phyloP scores from a whole-genome alignment of 1,139 yeast species.

The Taphrina communis region DNA sequence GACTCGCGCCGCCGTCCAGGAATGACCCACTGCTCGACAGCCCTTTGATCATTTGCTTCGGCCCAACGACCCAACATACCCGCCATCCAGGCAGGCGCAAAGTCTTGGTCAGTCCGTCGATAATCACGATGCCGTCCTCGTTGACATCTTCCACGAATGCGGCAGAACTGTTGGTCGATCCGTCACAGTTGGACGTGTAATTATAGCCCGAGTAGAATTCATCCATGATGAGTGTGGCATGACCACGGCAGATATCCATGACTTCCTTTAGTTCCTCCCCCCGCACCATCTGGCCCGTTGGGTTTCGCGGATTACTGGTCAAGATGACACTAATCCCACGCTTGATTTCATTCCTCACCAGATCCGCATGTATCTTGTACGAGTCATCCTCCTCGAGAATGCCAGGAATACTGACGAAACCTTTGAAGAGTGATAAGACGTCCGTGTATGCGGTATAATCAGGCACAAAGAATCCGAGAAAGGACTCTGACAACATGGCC shows the following conservation, averaged over 20 bases:
- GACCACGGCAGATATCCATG: slow-evolving; percentile 64
- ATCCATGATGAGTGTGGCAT: slow-evolving; percentile 69
- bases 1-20: slow-evolving; percentile 70
- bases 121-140: slow-evolving; percentile 66
- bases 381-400: slow-evolving; percentile 67
- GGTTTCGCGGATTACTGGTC: slow-evolving; percentile 71
- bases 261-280: slow-evolving; percentile 60
- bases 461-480: slow-evolving; percentile 67
- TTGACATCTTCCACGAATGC: slow-evolving; percentile 64
- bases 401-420: slow-evolving; percentile 71
- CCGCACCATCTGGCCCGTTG: slow-evolving; percentile 66
- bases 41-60: slow-evolving; percentile 66
- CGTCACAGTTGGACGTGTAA: slow-evolving; percentile 65
- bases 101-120: slow-evolving; percentile 70
- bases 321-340: slow-evolving; percentile 67
- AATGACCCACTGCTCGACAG: slow-evolving; percentile 69
- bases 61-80: slow-evolving; percentile 72
- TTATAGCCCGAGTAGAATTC: slow-evolving; percentile 70
- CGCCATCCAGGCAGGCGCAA: slow-evolving; percentile 75
- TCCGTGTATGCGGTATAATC: slow-evolving; percentile 75
- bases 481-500: slow-evolving; percentile 66
- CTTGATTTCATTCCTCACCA: slow-evolving; percentile 62
- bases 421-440: slow-evolving; percentile 69
- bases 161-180: slow-evolving; percentile 64
- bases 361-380: slow-evolving; percentile 64